These are phyloP conservation scores for Sordariomycetes sp. DNA, from an alignment of 2,329 filamentous ascomycete genomes.

Conservation along the genomic window DNA sequence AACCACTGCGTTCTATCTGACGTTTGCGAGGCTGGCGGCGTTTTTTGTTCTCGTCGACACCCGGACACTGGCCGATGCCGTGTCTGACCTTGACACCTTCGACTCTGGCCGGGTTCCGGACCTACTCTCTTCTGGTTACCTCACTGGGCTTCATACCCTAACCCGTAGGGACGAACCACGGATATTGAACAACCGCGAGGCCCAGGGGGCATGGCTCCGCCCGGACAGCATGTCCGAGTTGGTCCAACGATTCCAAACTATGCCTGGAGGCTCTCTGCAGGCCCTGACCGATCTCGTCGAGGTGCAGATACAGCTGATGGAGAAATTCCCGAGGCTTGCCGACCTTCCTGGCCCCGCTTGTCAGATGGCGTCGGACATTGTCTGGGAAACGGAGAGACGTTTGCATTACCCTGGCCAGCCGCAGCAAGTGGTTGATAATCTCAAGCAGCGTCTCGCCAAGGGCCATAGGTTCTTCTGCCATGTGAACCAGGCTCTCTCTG, in stretches of 20 bases:
- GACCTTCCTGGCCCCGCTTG: slow-evolving; percentile 29
- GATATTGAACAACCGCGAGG: slow-evolving; percentile 9
- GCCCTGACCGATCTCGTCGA: slow-evolving; percentile 31
- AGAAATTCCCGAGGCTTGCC: slow-evolving; percentile 33
- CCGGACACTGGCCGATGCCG: slow-evolving; percentile 16
- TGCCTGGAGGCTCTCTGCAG: slow-evolving; percentile 28
- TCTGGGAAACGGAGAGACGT: slow-evolving; percentile 17
- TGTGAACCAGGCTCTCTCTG: slow-evolving; percentile 29
- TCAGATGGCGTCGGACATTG: slow-evolving; percentile 20
- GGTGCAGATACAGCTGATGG: slow-evolving; percentile 26
- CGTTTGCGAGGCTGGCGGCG: slow-evolving; percentile 38
- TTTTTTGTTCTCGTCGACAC: slow-evolving; percentile 41
- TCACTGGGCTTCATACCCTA: slow-evolving; percentile 29
- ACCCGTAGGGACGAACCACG: slow-evolving; percentile 10
- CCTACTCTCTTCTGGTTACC: slow-evolving; percentile 19
- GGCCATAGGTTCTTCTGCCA: slow-evolving; percentile 31
- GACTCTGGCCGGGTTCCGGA: background rate
- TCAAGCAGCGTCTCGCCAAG: slow-evolving; percentile 22
- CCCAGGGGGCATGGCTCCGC: slow-evolving; percentile 4
- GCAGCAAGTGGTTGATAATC: slow-evolving; percentile 11
- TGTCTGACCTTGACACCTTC: background rate
- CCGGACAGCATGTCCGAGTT: slow-evolving; percentile 19
- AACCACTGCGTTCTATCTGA: slow-evolving; percentile 19
- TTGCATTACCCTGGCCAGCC: background rate
- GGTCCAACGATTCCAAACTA: slow-evolving; percentile 30